These are phyloP conservation scores for Thozetella sp. DNA, from an alignment of 495 filamentous ascomycete genomes.

Conservation along the genomic window DNA sequence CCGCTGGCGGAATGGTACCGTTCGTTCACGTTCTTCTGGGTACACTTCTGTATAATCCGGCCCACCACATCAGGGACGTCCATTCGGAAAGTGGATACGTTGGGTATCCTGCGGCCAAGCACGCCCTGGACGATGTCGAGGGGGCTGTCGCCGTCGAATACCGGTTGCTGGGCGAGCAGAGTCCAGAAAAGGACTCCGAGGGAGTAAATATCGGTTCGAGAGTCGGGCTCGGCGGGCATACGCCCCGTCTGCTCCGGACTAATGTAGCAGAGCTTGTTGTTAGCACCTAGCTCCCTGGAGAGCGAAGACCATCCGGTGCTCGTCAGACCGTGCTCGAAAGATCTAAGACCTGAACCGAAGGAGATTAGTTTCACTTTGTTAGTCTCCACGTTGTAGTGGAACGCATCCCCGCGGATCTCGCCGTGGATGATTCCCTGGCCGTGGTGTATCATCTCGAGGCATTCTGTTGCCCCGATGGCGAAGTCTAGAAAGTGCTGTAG, in stretches of 20 bases:
- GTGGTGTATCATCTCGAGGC: conserved; percentile 84
- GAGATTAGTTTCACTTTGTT: conserved; percentile 76
- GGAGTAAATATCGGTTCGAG: conserved; percentile 87
- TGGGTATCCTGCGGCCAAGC: conserved; percentile 71
- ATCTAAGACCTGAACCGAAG: conserved; percentile 79
- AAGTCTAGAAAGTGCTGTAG: conserved; percentile 81
- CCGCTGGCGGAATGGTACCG: conserved; percentile 84
- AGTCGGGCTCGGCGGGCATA: conserved; percentile 86
- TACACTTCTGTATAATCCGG: conserved; percentile 86
- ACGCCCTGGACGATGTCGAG: conserved; percentile 90
- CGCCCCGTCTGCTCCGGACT: conserved; percentile 91
- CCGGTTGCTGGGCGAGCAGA: conserved; percentile 74
- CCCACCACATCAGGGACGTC: conserved; percentile 82
- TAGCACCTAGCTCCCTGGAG: conserved; percentile 76
- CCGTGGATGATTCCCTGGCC: conserved; percentile 81
- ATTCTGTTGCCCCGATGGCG: conserved; percentile 82
- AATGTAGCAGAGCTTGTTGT: conserved; percentile 84
- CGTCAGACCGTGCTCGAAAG: conserved; percentile 85
- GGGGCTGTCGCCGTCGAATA: conserved; percentile 76
- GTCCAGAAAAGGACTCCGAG: conserved; percentile 86
- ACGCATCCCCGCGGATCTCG: conserved; percentile 85
- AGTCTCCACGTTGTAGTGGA: conserved; percentile 73
- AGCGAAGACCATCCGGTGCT: conserved; percentile 83
- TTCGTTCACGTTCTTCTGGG: conserved; percentile 79
- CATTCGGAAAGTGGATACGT: conserved; percentile 70